Conservation (phyloP, 768 basidiomycete species). For the Hypholoma fasciculare region DNA sequence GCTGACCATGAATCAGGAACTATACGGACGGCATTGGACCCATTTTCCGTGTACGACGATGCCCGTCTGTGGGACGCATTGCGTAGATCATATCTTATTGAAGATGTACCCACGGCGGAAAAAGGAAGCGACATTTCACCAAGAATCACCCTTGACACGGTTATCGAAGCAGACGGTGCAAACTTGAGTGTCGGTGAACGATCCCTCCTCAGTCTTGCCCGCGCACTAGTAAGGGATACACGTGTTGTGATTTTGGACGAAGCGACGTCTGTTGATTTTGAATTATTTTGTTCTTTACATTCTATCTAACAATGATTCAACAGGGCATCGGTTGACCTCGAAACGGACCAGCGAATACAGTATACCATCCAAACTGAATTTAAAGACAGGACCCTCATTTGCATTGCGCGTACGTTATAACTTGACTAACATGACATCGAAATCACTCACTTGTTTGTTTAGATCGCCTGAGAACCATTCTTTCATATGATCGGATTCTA, state of each 20-base stretch:
- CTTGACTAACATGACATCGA: background rate
- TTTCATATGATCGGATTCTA: slow-evolving; percentile 71
- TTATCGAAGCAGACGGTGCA: slow-evolving; percentile 73
- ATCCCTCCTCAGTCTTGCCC: slow-evolving; percentile 73
- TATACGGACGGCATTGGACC: slow-evolving; percentile 57
- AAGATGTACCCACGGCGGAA: slow-evolving; percentile 28
- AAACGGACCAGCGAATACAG: slow-evolving; percentile 83
- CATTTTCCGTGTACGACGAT: slow-evolving; percentile 64
- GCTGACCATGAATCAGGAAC: slow-evolving; percentile 41
- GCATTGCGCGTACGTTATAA: slow-evolving; percentile 70
- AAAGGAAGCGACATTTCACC: background rate
- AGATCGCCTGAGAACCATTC: slow-evolving; percentile 78
- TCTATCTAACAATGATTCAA: background rate
- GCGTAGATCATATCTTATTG: slow-evolving; percentile 51
- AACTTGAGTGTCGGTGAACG: slow-evolving; percentile 75
- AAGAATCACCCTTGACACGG: slow-evolving; percentile 67
- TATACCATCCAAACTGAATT: slow-evolving; percentile 76
- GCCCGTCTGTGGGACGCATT: slow-evolving; percentile 73
- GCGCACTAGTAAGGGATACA: slow-evolving; percentile 77
- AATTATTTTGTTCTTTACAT: background rate
- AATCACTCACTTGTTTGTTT: slow-evolving; percentile 14
- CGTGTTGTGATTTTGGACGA: slow-evolving; percentile 81
- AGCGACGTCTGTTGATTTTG: slow-evolving; percentile 47
- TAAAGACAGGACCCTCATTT: slow-evolving; percentile 69
- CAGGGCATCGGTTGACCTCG: slow-evolving; percentile 70